A percentile compares a stretch with the other conserved stretches of the same genome.
phyloP scores from a whole-genome alignment of 805 yeast species.

The Cyberlindnera mycetangii region DNA sequence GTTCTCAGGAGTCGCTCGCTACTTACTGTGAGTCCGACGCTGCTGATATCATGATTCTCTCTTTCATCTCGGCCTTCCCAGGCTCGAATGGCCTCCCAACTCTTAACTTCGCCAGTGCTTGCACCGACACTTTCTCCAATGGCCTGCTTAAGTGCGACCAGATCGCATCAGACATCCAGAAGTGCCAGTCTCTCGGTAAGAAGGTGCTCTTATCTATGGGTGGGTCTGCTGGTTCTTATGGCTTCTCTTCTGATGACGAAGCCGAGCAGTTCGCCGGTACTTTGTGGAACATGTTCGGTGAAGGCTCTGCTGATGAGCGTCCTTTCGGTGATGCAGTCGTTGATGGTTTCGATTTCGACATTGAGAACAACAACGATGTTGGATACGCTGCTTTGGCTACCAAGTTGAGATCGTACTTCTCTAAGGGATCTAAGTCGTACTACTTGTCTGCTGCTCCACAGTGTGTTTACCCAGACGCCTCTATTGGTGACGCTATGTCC shows the following conservation, averaged over 20 bases:
- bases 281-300: conserved; percentile 62
- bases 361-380: conserved; percentile 58
- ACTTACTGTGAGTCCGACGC: conserved; percentile 65
- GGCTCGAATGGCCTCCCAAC: conserved; percentile 29
- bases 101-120: conserved; percentile 58
- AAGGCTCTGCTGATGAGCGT: conserved; percentile 53
- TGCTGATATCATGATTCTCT: conserved; percentile 68
- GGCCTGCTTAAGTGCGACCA: conserved; percentile 44
- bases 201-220: conserved; percentile 72
- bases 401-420: conserved; percentile 49
- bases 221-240: conserved; percentile 80
- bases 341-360: conserved; percentile 94
- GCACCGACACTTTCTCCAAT: conserved; percentile 37
- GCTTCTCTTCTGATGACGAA: conserved; percentile 78
- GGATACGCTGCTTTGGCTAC: conserved; percentile 69
- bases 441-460: conserved; percentile 91
- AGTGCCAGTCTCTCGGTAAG: conserved; percentile 81
- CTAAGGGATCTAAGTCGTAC: conserved; percentile 54
- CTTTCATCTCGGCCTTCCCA: conserved; percentile 62
- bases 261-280: conserved; percentile 61
- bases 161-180: conserved; percentile 68
- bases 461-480: conserved; percentile 83
- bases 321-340: conserved; percentile 70
- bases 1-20: conserved; percentile 42
- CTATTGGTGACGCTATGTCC: conserved; percentile 54